Conservation (phyloP, 2,329 filamentous ascomycete genomes). For the Fusarium metavorans region DNA sequence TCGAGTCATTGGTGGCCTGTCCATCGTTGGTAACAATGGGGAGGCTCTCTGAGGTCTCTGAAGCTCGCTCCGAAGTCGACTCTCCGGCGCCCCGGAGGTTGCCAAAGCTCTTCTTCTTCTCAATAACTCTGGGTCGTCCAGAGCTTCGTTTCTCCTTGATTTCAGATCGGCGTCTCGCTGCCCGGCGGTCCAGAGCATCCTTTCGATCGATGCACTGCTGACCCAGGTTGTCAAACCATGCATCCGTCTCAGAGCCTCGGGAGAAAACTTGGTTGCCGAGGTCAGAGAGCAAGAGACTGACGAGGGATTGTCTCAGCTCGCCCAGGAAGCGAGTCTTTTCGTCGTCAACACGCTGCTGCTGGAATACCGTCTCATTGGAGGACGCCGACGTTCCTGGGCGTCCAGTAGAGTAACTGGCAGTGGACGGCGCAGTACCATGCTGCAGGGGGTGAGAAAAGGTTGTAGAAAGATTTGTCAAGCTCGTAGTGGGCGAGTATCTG, state of each 20-base stretch:
- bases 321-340: conserved; percentile 84
- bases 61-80: conserved; percentile 48
- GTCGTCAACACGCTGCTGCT: conserved; percentile 71
- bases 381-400: conserved; percentile 76
- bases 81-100: conserved; percentile 69
- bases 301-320: conserved; percentile 82
- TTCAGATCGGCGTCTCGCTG: conserved; percentile 51
- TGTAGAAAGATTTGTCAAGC: conserved; percentile 67
- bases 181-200: conserved; percentile 64
- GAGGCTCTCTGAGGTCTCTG: conserved; percentile 54
- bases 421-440: conserved; percentile 57
- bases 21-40: conserved; percentile 57
- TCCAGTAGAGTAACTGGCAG: conserved; percentile 61
- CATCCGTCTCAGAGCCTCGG: conserved; percentile 92
- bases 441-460: conserved; percentile 60
- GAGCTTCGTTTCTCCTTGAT: conserved; percentile 60
- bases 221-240: conserved; percentile 81
- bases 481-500: conserved; percentile 72
- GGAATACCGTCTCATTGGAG: conserved; percentile 74
- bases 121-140: conserved; percentile 64
- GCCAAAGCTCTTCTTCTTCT: conserved; percentile 77
- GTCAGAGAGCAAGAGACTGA: conserved; percentile 88
- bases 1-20: conserved; percentile 46
- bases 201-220: conserved; percentile 74
- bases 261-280: conserved; percentile 87